A percentile compares a stretch with the other conserved stretches of the same genome.
phyloP scores from a whole-genome alignment of 805 yeast genomes.

The Cyberlindnera samutprakarnensis region DNA sequence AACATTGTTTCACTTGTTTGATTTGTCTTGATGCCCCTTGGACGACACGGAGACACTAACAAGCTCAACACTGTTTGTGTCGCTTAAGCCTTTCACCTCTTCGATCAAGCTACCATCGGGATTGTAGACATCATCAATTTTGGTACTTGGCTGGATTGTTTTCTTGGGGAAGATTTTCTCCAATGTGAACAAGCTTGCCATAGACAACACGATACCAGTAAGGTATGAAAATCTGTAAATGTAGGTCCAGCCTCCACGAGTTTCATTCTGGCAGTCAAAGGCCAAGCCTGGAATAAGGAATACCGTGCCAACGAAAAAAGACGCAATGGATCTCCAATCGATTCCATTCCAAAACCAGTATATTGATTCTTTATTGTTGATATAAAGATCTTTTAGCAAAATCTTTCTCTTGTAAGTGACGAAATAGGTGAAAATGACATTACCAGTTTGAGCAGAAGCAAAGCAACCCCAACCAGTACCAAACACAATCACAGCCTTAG shows the following conservation, averaged over 20 bases:
- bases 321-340: slow-evolving; percentile 21
- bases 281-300: slow-evolving; percentile 22
- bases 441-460: slow-evolving; percentile 16
- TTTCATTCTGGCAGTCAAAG: slow-evolving; percentile 4
- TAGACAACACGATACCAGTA: slow-evolving; percentile 14
- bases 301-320: slow-evolving; percentile 16
- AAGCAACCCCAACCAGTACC: slow-evolving; percentile 20
- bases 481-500: slow-evolving; percentile 16
- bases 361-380: slow-evolving; percentile 8
- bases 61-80: no score
- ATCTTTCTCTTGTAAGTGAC: slow-evolving; percentile 15
- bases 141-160: slow-evolving; percentile 7
- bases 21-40: no score
- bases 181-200: slow-evolving; percentile 1
- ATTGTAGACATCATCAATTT: slow-evolving; percentile 14
- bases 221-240: slow-evolving; percentile 14
- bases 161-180: slow-evolving; percentile 12
- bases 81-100: no score
- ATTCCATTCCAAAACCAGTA: slow-evolving; percentile 18
- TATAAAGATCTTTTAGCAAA: slow-evolving; percentile 15
- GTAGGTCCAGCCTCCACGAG: slow-evolving; percentile 13
- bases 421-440: slow-evolving; percentile 12
- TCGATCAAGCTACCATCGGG: slow-evolving; percentile 10
- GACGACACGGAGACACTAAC: no score
- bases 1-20: no score